Evolutionary conservation across 108 stramenopile species (phyloP).

Genomic region (Nitzschia sp.): DNA sequence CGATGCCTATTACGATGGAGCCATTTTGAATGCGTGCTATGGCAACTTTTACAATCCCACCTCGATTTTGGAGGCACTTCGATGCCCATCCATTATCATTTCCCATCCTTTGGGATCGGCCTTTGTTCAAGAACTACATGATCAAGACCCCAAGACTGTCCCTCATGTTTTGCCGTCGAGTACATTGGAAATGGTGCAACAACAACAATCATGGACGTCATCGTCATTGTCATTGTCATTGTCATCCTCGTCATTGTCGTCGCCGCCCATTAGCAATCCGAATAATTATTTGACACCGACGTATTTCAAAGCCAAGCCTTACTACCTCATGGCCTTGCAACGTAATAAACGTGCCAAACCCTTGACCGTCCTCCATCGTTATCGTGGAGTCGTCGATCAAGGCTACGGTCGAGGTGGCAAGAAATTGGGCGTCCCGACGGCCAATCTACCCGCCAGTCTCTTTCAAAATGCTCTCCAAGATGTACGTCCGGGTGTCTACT

Average conservation of each 20-base stretch:
- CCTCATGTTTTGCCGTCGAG: conserved; percentile 26
- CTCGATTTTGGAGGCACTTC: conserved; percentile 13
- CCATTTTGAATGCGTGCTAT: conserved; percentile 39
- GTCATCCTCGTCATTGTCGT: neutral
- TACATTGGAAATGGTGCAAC: neutral
- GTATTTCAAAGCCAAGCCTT: neutral
- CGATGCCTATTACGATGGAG: conserved; percentile 36
- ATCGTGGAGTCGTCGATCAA: conserved; percentile 70
- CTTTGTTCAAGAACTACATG: conserved; percentile 29
- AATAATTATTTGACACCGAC: neutral
- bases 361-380: conserved; percentile 27
- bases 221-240: neutral
- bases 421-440: conserved; percentile 88
- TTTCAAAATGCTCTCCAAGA: conserved; percentile 76
- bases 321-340: conserved; percentile 6
- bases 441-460: conserved; percentile 81
- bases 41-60: conserved; percentile 32
- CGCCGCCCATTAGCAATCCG: neutral
- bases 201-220: conserved; percentile 11
- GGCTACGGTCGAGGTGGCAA: conserved; percentile 91
- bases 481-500: conserved; percentile 78
- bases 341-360: conserved; percentile 2
- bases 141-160: conserved; percentile 25
- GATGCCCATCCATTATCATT: conserved; percentile 11
- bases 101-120: conserved; percentile 29